Percentiles rank a stretch among this genome's conserved stretches.
These are phyloP conservation scores for Gyromitra esculenta DNA, from an alignment of 2,329 filamentous ascomycete species.

Conservation along the genomic window DNA sequence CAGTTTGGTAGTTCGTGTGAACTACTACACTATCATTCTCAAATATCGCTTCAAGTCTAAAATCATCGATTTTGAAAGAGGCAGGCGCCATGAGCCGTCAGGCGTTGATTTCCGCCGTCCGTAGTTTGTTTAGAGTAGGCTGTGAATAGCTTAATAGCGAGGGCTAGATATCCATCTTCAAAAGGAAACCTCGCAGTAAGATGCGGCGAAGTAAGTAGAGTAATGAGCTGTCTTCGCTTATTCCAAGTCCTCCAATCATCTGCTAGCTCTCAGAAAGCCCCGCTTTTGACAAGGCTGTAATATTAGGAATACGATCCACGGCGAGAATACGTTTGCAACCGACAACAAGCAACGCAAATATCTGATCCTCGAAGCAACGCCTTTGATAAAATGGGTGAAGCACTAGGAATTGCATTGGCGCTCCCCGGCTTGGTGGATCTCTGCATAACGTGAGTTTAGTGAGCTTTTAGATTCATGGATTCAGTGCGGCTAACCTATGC, in stretches of 20 bases:
- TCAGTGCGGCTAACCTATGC: background rate
- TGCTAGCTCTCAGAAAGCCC: slow-evolving; percentile 12
- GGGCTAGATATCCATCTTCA: background rate
- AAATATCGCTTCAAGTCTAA: slow-evolving; percentile 12
- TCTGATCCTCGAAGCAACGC: background rate
- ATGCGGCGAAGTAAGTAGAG: background rate
- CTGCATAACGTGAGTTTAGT: slow-evolving; percentile 41
- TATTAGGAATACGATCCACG: background rate
- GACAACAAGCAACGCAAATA: background rate
- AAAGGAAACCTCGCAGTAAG: background rate
- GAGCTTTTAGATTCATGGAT: background rate
- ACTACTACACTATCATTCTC: background rate
- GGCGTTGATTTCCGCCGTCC: background rate
- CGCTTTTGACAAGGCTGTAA: slow-evolving; percentile 33
- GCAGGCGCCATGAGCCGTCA: background rate
- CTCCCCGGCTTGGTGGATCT: slow-evolving; percentile 35
- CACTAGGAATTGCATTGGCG: background rate
- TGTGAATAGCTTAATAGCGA: background rate
- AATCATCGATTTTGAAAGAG: background rate
- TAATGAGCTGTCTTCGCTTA: background rate
- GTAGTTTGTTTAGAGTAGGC: background rate
- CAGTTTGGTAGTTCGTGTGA: slow-evolving; percentile 7
- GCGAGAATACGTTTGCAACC: background rate
- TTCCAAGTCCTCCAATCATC: slow-evolving; percentile 38
- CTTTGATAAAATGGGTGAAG: slow-evolving; percentile 22